phyloP scores from a whole-genome alignment of 805 yeast species.

The Candida peoriensis region DNA sequence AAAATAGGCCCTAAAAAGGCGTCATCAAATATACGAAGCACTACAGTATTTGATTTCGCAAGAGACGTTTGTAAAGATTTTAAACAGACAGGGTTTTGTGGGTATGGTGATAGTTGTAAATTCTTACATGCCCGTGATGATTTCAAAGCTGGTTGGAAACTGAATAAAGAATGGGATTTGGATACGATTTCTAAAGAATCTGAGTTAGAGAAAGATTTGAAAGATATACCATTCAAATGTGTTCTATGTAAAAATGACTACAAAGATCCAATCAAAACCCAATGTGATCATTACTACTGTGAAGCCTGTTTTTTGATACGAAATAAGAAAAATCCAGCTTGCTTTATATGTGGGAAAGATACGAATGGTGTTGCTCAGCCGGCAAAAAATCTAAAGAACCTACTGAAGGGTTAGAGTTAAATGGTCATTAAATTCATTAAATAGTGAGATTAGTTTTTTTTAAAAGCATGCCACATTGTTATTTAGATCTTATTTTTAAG shows the following conservation, averaged over 20 bases:
- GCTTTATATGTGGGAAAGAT: slow-evolving; percentile 54
- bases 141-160: slow-evolving; percentile 62
- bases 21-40: slow-evolving; percentile 49
- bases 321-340: slow-evolving; percentile 38
- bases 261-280: slow-evolving; percentile 49
- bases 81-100: slow-evolving; percentile 89
- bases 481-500: slow-evolving; percentile 4
- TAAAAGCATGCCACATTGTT: too few relatives aligned
- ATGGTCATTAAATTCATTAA: not conserved
- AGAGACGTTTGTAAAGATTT: slow-evolving; percentile 94
- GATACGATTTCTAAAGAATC: slow-evolving; percentile 15
- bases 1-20: slow-evolving; percentile 36
- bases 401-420: slow-evolving; percentile 14
- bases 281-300: slow-evolving; percentile 63
- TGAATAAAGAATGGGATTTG: slow-evolving; percentile 67
- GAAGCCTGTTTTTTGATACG: slow-evolving; percentile 50
- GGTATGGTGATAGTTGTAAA: slow-evolving; percentile 96
- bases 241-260: slow-evolving; percentile 54
- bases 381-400: slow-evolving; percentile 34
- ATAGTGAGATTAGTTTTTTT: not conserved
- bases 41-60: slow-evolving; percentile 77
- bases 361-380: slow-evolving; percentile 59
- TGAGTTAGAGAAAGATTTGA: slow-evolving; percentile 22
- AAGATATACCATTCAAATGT: slow-evolving; percentile 53
- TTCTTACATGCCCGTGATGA: slow-evolving; percentile 89